Percentiles rank a stretch among this genome's conserved stretches.
Conservation (phyloP, 306 rosid genomes). For the Hylodesmum podocarpum region DNA sequence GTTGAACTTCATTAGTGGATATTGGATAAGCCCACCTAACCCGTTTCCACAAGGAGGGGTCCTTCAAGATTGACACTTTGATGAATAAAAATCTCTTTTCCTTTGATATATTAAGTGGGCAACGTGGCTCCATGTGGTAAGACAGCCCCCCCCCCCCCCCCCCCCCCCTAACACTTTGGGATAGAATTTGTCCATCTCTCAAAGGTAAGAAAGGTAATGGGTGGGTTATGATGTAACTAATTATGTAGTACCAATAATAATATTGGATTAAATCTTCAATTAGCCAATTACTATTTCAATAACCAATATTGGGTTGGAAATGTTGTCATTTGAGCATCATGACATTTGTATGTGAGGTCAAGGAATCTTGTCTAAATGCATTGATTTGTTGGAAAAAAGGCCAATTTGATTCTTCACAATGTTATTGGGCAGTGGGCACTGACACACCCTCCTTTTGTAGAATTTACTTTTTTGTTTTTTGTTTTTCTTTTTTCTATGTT, state of each 20-base stretch:
- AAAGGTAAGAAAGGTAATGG: background rate
- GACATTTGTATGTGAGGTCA: background rate
- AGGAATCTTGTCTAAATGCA: conserved; percentile 42
- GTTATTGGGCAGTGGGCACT: background rate
- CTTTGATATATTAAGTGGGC: conserved; percentile 39
- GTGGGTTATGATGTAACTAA: background rate
- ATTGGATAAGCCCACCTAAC: conserved; percentile 27
- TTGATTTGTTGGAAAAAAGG: conserved; percentile 3
- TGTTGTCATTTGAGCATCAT: conserved; percentile 34
- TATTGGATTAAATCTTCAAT: background rate
- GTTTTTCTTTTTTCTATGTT: background rate
- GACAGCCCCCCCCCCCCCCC: conserved; percentile 19
- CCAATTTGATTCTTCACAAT: conserved; percentile 4
- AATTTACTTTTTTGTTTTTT: background rate
- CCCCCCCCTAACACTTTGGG: conserved; percentile 14
- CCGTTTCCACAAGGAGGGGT: background rate
- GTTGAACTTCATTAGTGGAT: conserved; percentile 25
- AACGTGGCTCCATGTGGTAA: conserved; percentile 40
- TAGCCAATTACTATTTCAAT: conserved; percentile 1
- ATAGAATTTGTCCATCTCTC: conserved; percentile 16
- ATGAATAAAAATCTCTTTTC: conserved; percentile 8
- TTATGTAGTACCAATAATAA: background rate
- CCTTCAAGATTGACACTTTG: conserved; percentile 30
- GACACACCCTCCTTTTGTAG: background rate
- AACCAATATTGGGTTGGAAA: conserved; percentile 1